Conservation (phyloP, 129 eudicot species). For the Artemisia annua region DNA sequence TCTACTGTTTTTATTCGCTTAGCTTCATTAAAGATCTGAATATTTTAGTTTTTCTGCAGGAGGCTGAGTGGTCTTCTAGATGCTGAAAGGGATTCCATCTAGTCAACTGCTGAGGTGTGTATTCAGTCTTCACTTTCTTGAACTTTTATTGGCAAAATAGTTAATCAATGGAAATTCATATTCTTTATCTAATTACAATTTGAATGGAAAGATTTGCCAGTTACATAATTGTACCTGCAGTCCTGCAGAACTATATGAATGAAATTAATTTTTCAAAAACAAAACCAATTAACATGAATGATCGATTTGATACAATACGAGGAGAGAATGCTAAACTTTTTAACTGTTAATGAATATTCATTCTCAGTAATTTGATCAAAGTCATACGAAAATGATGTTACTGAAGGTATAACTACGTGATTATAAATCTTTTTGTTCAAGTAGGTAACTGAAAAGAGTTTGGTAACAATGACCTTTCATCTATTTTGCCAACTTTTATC, state of each 20-base stretch:
- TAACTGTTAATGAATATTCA: too few relatives aligned
- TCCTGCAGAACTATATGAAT: not conserved
- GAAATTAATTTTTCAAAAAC: not conserved
- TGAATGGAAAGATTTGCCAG: not conserved
- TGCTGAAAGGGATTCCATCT: constrained; percentile 3
- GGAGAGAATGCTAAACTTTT: too few relatives aligned
- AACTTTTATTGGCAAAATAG: not conserved
- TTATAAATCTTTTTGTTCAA: not conserved
- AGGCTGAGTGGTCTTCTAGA: not conserved
- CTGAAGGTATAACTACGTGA: not conserved
- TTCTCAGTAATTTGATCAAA: too few relatives aligned
- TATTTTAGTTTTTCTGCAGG: not conserved
- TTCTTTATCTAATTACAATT: not conserved
- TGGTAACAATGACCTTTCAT: not conserved
- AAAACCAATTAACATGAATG: not conserved
- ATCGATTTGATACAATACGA: not conserved
- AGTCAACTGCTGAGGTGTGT: constrained; percentile 4
- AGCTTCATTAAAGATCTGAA: not conserved
- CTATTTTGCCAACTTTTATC: not conserved
- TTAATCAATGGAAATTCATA: not conserved
- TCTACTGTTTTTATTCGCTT: not conserved
- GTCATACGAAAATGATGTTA: too few relatives aligned
- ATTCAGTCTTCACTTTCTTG: not conserved
- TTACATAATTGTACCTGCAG: not conserved
- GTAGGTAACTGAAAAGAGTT: not conserved